phyloP scores from a whole-genome alignment of 805 yeast genomes.

The Tetrapisispora fleetii region DNA sequence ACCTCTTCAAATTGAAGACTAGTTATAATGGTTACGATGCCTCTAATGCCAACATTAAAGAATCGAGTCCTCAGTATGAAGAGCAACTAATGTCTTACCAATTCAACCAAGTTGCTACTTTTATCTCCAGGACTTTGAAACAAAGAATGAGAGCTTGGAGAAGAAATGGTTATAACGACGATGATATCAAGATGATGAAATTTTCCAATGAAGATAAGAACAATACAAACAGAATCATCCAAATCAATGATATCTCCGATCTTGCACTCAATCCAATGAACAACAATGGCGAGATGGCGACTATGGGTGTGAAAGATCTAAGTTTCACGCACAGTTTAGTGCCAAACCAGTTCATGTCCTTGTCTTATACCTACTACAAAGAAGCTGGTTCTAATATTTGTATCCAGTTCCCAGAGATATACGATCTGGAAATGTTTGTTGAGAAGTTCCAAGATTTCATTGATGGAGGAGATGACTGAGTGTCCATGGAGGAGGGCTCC shows the following conservation, averaged over 20 bases:
- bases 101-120: constrained; percentile 16
- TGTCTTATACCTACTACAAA: constrained; percentile 18
- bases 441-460: constrained; percentile 22
- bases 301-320: constrained; percentile 8
- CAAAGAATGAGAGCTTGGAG: constrained; percentile 16
- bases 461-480: constrained; percentile 7
- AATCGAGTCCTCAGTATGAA: background rate
- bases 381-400: constrained; percentile 19
- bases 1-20: constrained; percentile 1
- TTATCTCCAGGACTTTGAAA: constrained; percentile 10
- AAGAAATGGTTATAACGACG: constrained; percentile 18
- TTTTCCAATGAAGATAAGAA: constrained; percentile 7
- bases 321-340: constrained; percentile 18
- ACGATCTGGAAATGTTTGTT: constrained; percentile 21
- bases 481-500: too few relatives aligned
- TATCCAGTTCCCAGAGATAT: constrained; percentile 21
- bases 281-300: background rate
- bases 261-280: background rate
- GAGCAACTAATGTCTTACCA: constrained; percentile 19
- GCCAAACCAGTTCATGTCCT: constrained; percentile 18
- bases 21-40: constrained; percentile 17
- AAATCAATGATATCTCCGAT: constrained; percentile 17
- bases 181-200: constrained; percentile 23
- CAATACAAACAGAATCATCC: constrained; percentile 9
- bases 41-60: constrained; percentile 5